Evolutionary conservation across 257 asterid genomes (phyloP).

Genomic region (Solanum corneliomulleri): DNA sequence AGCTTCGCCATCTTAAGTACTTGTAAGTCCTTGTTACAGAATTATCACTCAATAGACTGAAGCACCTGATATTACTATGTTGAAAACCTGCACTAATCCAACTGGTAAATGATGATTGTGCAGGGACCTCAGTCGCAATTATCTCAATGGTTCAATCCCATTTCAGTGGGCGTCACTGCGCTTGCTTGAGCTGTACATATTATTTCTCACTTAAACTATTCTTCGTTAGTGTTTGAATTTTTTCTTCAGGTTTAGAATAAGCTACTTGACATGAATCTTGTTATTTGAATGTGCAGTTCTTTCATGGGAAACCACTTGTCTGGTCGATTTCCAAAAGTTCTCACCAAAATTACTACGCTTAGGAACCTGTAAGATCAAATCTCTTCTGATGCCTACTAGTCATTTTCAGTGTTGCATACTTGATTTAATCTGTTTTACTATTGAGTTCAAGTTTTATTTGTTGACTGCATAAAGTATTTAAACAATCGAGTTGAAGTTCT

Average conservation of each 20-base stretch:
- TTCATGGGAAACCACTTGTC: constrained; percentile 84
- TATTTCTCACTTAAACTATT: not conserved
- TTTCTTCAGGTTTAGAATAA: not conserved
- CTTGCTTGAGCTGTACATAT: constrained; percentile 57
- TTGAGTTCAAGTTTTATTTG: not conserved
- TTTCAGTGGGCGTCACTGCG: constrained; percentile 57
- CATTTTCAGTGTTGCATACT: not conserved
- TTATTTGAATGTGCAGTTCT: constrained; percentile 50
- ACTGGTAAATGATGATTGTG: not conserved
- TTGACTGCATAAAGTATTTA: not conserved
- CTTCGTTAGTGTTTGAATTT: not conserved
- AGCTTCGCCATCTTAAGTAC: constrained; percentile 53
- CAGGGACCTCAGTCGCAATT: constrained; percentile 93
- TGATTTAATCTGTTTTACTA: not conserved
- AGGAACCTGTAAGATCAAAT: constrained; percentile 47
- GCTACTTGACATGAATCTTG: not conserved
- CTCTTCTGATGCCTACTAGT: not conserved
- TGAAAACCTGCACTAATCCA: not conserved
- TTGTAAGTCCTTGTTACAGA: constrained; percentile 37
- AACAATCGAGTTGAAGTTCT: not conserved
- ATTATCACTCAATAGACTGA: not conserved
- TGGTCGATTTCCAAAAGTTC: constrained; percentile 72
- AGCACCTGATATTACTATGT: not conserved
- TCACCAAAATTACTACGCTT: constrained; percentile 55
- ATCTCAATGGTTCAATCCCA: constrained; percentile 63